These are phyloP conservation scores for Thermochaetoides dissita DNA, from an alignment of 2,329 filamentous ascomycete species.

Conservation along the genomic window DNA sequence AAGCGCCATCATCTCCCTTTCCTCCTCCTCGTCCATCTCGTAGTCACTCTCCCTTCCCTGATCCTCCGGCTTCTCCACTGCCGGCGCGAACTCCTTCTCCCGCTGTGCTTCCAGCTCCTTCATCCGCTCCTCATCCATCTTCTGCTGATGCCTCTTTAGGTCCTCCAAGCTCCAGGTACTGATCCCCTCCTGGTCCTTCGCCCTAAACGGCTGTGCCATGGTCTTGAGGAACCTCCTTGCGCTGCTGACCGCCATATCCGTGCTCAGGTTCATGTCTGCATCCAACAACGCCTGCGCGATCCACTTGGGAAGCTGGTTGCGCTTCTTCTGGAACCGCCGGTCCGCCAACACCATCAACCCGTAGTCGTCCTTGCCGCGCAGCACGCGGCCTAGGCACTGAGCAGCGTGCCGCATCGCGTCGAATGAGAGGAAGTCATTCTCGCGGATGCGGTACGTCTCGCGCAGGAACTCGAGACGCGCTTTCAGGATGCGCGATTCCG, in stretches of 20 bases:
- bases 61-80: background rate
- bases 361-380: conserved; percentile 95
- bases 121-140: conserved; percentile 55
- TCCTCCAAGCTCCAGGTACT: conserved; percentile 82
- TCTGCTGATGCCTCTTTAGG: conserved; percentile 63
- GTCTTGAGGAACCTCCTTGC: conserved; percentile 79
- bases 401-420: conserved; percentile 99
- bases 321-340: conserved; percentile 82
- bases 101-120: conserved; percentile 41
- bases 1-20: conserved; percentile 21
- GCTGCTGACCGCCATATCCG: conserved; percentile 82
- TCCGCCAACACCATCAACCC: conserved; percentile 99
- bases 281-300: conserved; percentile 80
- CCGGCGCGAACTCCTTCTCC: conserved; percentile 15
- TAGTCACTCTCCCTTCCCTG: conserved; percentile 28
- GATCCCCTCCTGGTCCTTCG: conserved; percentile 77
- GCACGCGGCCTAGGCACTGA: conserved; percentile 85
- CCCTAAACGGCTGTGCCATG: conserved; percentile 83
- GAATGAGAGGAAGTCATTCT: conserved; percentile 96
- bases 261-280: conserved; percentile 77
- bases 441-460: conserved; percentile 90
- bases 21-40: conserved; percentile 36
- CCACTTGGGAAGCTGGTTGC: conserved; percentile 86
- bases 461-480: conserved; percentile 90
- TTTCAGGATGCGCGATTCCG: conserved; percentile 91